phyloP scores from a whole-genome alignment of 1,139 yeast species.

The Pichia terricola region DNA sequence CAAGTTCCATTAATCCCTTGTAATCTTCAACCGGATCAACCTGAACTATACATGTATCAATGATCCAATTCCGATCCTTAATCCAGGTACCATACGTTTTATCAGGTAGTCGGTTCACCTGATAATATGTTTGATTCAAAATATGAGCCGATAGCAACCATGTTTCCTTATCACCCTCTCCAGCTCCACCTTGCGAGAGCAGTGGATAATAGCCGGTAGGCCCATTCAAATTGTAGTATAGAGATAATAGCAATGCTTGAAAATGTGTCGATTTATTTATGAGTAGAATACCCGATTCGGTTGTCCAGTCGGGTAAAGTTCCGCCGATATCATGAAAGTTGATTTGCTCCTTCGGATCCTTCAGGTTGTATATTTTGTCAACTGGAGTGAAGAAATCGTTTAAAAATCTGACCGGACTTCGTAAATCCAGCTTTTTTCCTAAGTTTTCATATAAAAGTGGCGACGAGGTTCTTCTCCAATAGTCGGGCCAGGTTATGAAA shows the following conservation, averaged over 20 bases:
- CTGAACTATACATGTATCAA: slow-evolving; percentile 19
- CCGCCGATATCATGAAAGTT: slow-evolving; percentile 45
- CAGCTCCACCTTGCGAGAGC: slow-evolving; percentile 56
- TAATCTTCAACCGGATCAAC: slow-evolving; percentile 18
- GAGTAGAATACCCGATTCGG: slow-evolving; percentile 52
- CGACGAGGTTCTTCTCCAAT: slow-evolving; percentile 55
- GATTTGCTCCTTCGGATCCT: slow-evolving; percentile 14
- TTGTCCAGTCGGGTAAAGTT: slow-evolving; percentile 50
- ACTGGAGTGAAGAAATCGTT: slow-evolving; percentile 18
- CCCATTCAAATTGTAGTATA: slow-evolving; percentile 52
- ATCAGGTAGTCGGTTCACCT: slow-evolving; percentile 28
- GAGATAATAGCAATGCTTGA: slow-evolving; percentile 38
- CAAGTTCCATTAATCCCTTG: slow-evolving; percentile 11
- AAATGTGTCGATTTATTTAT: slow-evolving; percentile 44
- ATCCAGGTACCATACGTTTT: slow-evolving; percentile 25
- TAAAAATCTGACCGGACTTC: slow-evolving; percentile 22
- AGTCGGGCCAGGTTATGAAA: slow-evolving; percentile 59
- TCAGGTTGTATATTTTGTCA: slow-evolving; percentile 2
- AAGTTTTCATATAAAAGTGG: slow-evolving; percentile 52
- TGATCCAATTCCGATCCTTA: slow-evolving; percentile 24
- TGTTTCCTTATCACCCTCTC: slow-evolving; percentile 63
- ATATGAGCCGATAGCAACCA: slow-evolving; percentile 52
- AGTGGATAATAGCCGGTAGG: slow-evolving; percentile 50
- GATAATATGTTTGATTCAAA: slow-evolving; percentile 40
- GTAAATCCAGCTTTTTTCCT: slow-evolving; percentile 28